Evolutionary conservation across 2,329 filamentous ascomycete species (phyloP).

Genomic region (Pseudopithomyces chartarum): DNA sequence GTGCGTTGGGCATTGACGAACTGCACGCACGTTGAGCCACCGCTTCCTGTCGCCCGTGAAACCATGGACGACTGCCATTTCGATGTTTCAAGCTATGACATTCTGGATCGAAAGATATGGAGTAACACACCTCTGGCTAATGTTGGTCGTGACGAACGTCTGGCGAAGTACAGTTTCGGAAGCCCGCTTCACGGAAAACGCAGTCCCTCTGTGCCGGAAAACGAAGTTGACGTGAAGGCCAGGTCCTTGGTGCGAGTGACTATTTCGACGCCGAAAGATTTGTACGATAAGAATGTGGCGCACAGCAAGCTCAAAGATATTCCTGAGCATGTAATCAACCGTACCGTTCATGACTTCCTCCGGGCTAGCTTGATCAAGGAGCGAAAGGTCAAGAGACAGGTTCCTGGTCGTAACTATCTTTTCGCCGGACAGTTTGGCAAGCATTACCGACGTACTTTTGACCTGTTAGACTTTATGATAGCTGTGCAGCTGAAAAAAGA

Average conservation of each 20-base stretch:
- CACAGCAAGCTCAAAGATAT: constrained; percentile 47
- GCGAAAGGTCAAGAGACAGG: constrained; percentile 61
- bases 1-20: constrained; percentile 69
- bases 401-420: constrained; percentile 65
- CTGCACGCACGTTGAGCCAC: constrained; percentile 31
- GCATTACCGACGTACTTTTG: constrained; percentile 61
- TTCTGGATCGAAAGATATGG: constrained; percentile 33
- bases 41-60: constrained; percentile 27
- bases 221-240: constrained; percentile 31
- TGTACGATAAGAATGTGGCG: constrained; percentile 47
- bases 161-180: constrained; percentile 29
- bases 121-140: constrained; percentile 29
- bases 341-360: constrained; percentile 62
- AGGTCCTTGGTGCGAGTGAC: constrained; percentile 55
- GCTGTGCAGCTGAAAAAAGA: constrained; percentile 64
- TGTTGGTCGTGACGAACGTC: constrained; percentile 28
- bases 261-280: constrained; percentile 46
- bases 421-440: constrained; percentile 65
- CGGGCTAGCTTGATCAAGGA: constrained; percentile 62
- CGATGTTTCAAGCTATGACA: constrained; percentile 33
- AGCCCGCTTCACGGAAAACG: constrained; percentile 26
- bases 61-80: constrained; percentile 28
- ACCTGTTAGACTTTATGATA: constrained; percentile 48
- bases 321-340: constrained; percentile 37
- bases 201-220: background rate